A percentile compares a stretch with the other conserved stretches of the same genome.
phyloP scores from a whole-genome alignment of 2,329 filamentous ascomycete genomes.

The Penicillium paneum region DNA sequence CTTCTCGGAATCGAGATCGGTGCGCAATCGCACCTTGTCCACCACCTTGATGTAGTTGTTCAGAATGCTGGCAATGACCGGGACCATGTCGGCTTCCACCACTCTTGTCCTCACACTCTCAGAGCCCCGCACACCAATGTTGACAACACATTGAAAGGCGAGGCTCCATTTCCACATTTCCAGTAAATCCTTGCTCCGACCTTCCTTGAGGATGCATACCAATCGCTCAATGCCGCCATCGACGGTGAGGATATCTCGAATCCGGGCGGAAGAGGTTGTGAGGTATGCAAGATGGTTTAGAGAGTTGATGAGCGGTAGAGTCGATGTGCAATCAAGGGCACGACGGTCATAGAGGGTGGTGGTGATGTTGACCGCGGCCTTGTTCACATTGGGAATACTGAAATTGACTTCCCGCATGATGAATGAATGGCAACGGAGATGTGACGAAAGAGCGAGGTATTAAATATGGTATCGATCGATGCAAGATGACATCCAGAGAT shows the following conservation, averaged over 20 bases:
- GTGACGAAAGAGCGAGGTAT: background rate
- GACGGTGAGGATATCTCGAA: slow-evolving; percentile 95
- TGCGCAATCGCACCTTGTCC: slow-evolving; percentile 83
- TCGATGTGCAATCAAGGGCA: slow-evolving; percentile 97
- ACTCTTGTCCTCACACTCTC: slow-evolving; percentile 91
- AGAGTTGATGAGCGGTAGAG: slow-evolving; percentile 95
- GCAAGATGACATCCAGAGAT: slow-evolving; percentile 8
- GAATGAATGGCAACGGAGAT: slow-evolving; percentile 28
- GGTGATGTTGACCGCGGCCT: slow-evolving; percentile 97
- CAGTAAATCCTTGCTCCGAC: slow-evolving; percentile 97
- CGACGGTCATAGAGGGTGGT: slow-evolving; percentile 96
- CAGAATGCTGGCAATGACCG: slow-evolving; percentile 95
- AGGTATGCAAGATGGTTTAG: slow-evolving; percentile 98
- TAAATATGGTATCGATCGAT: slow-evolving; percentile 2
- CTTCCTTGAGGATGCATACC: slow-evolving; percentile 97
- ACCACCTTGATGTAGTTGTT: slow-evolving; percentile 98
- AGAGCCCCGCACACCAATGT: slow-evolving; percentile 94
- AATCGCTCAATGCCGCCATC: slow-evolving; percentile 96
- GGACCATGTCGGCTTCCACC: slow-evolving; percentile 98
- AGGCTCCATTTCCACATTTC: slow-evolving; percentile 99
- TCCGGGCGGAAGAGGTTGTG: slow-evolving; percentile 94
- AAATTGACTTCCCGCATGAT: slow-evolving; percentile 99
- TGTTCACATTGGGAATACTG: slow-evolving; percentile 98
- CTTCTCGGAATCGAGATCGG: slow-evolving; percentile 70
- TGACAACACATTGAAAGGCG: slow-evolving; percentile 97